These are phyloP conservation scores for Wickerhamomyces subpelliculosus DNA, from an alignment of 805 yeast genomes.

Conservation along the genomic window DNA sequence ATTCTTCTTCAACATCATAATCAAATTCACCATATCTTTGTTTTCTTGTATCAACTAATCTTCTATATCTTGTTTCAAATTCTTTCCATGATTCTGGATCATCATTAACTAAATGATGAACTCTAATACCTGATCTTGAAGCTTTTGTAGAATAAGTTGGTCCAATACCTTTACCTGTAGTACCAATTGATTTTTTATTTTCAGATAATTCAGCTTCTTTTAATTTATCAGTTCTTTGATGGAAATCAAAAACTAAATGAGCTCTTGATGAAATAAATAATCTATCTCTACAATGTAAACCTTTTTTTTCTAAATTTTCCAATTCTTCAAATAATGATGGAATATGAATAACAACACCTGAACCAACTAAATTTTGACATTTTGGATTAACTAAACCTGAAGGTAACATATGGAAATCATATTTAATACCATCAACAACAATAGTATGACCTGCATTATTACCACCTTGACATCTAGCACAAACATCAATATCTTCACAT, in stretches of 20 bases:
- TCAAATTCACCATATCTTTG: slow-evolving; percentile 93
- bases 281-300: slow-evolving; percentile 55
- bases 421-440: slow-evolving; percentile 80
- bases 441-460: slow-evolving; percentile 99
- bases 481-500: slow-evolving; percentile 92
- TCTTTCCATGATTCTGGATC: slow-evolving; percentile 92
- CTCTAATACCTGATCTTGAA: slow-evolving; percentile 92
- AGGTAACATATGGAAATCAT: slow-evolving; percentile 98
- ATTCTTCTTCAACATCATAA: slow-evolving; percentile 75
- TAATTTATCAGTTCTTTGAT: slow-evolving; percentile 92
- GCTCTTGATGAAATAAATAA: slow-evolving; percentile 89
- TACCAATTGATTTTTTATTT: slow-evolving; percentile 82
- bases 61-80: slow-evolving; percentile 69
- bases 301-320: slow-evolving; percentile 73
- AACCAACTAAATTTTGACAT: slow-evolving; percentile 85
- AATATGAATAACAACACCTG: slow-evolving; percentile 93
- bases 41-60: slow-evolving; percentile 74
- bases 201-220: slow-evolving; percentile 80
- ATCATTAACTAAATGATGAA: slow-evolving; percentile 88
- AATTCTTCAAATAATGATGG: slow-evolving; percentile 91
- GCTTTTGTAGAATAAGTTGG: slow-evolving; percentile 97
- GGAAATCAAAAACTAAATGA: slow-evolving; percentile 95
- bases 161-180: slow-evolving; percentile 98
- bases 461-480: slow-evolving; percentile 98
- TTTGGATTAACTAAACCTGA: slow-evolving; percentile 95